Evolutionary conservation across 1,139 yeast species (phyloP), one percentile per base, ranked within the genome.

Genomic region (Entelexis sorbosivorans): DNA sequence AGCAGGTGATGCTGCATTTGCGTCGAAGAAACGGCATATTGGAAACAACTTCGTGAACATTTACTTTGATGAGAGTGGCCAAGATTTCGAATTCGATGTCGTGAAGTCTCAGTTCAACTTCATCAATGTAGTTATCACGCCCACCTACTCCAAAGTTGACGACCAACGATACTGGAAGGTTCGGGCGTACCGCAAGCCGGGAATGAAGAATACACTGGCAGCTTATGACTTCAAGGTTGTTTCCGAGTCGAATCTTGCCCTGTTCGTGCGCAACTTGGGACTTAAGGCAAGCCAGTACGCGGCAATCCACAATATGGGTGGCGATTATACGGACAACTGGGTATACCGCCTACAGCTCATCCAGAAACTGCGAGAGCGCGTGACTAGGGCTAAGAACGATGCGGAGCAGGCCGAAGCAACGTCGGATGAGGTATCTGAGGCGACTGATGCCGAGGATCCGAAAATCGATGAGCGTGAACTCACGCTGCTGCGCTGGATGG

Each of bases 21-120:
- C 82, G 17, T 66, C 74, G 62, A 87, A 86, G 65, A 87, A 87
- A 65, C 69, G 91, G 51, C 96, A 87, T 63, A 82, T 87, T 58
- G 96, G 96, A 5, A 87, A 87, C 67, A 78, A 86, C 63, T 81
- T 80, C 64, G 93, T 87, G 51, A 84, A 83, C 61, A 77, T 86
- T 42, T 86, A 75, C 64, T 87, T 78, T 66, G 87, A 86, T 62
- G 95, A 86, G 59, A 79, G 88, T 14, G 78, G 79, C 0, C 65
- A 69, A 13, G 77, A 79, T 8, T 84, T 83, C 66, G 77, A 82
- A 57, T 83, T 84, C 68, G 83, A 83, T 59, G 66, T 80, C 39
- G 78, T 87, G 56, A 76, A 77, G 63, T 77, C 88, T 16, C 95
- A 87, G 66, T 87, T 87, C 71, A 86, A 83, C 60, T 86, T 86